Conservation (phyloP, 805 yeast species). For the Candida coleopterorum region DNA sequence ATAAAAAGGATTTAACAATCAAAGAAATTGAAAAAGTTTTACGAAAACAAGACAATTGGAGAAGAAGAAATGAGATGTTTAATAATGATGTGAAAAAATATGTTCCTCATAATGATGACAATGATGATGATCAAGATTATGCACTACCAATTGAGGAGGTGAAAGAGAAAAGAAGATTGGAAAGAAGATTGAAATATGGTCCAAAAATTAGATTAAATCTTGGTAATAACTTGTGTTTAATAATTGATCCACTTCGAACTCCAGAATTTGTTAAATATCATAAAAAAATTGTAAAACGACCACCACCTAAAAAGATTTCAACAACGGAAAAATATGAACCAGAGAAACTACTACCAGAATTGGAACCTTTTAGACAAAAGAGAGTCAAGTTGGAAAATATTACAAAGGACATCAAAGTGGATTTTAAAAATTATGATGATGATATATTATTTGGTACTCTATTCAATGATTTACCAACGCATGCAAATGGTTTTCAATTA, state of each 20-base stretch:
- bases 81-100: constrained; percentile 20
- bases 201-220: constrained; percentile 33
- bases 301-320: background rate
- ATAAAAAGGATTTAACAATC: constrained; percentile 50
- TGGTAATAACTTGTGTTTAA: constrained; percentile 31
- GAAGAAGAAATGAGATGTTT: constrained; percentile 23
- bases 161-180: constrained; percentile 17
- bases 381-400: constrained; percentile 4
- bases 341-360: background rate
- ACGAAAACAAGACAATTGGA: constrained; percentile 36
- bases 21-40: constrained; percentile 40
- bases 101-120: constrained; percentile 8
- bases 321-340: background rate
- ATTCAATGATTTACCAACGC: constrained; percentile 2
- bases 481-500: constrained; percentile 9
- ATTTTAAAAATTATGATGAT: constrained; percentile 5
- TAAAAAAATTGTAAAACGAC: background rate
- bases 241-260: constrained; percentile 35
- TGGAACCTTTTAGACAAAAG: background rate
- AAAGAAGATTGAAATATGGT: constrained; percentile 26
- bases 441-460: constrained; percentile 8
- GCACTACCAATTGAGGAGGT: constrained; percentile 20
- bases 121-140: constrained; percentile 25
- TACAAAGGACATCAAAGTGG: constrained; percentile 1
- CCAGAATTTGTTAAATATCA: constrained; percentile 13